These are phyloP conservation scores for Arthrobotrys musiformis DNA, from an alignment of 2,329 filamentous ascomycete species.

Conservation along the genomic window DNA sequence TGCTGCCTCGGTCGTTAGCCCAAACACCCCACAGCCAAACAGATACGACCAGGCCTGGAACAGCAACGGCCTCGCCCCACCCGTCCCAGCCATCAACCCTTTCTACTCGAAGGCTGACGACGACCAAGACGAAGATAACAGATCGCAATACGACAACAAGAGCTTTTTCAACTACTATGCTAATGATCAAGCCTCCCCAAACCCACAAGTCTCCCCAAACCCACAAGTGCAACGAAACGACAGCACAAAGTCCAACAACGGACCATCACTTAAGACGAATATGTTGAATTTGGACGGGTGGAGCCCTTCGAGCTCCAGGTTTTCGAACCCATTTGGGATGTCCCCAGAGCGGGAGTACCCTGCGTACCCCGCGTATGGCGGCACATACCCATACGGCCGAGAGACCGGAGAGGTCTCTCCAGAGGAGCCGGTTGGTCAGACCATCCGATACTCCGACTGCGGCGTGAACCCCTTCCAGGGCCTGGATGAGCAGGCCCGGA, in stretches of 20 bases:
- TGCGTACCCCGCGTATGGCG: constrained; percentile 19
- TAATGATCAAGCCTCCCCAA: neutral
- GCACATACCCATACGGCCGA: constrained; percentile 7
- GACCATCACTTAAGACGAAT: constrained; percentile 28
- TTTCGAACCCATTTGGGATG: constrained; percentile 40
- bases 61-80: constrained; percentile 34
- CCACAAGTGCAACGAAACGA: constrained; percentile 13
- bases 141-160: constrained; percentile 38
- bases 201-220: constrained; percentile 1
- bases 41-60: constrained; percentile 32
- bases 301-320: constrained; percentile 40
- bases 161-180: constrained; percentile 52
- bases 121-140: constrained; percentile 16
- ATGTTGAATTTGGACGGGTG: constrained; percentile 47
- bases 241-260: constrained; percentile 30
- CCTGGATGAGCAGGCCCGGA: constrained; percentile 37
- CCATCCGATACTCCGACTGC: constrained; percentile 53
- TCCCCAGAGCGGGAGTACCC: constrained; percentile 25
- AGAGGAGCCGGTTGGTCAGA: constrained; percentile 23
- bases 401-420: constrained; percentile 21
- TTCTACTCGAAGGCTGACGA: constrained; percentile 30
- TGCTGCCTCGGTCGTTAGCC: constrained; percentile 48
- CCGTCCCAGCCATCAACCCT: constrained; percentile 29
- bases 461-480: constrained; percentile 53
- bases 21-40: constrained; percentile 32